Percentiles rank a stretch among this genome's conserved stretches.
Conservation (phyloP, 2,329 filamentous ascomycete species). For the Berkeleyomyces basicola region DNA sequence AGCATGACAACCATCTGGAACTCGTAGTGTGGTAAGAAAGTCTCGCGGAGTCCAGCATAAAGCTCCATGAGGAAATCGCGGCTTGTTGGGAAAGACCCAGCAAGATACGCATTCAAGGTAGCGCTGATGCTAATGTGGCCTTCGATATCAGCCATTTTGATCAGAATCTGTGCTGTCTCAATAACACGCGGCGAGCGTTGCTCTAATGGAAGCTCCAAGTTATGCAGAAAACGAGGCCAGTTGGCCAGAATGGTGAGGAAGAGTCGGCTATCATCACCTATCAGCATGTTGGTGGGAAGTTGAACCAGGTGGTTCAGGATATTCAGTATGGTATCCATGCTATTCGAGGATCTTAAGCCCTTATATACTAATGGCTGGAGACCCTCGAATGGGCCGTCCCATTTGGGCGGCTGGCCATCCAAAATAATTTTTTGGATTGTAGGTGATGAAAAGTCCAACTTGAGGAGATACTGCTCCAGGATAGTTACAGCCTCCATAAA, state of each 20-base stretch:
- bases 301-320: constrained; percentile 64
- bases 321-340: constrained; percentile 59
- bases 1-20: constrained; percentile 77
- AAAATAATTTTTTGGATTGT: constrained; percentile 50
- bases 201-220: constrained; percentile 49
- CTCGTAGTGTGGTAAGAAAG: constrained; percentile 69
- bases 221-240: constrained; percentile 66
- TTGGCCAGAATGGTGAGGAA: constrained; percentile 86
- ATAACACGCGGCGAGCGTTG: constrained; percentile 33
- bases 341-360: constrained; percentile 72
- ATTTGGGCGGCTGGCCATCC: constrained; percentile 66
- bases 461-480: constrained; percentile 71
- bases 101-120: constrained; percentile 54
- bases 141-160: constrained; percentile 56
- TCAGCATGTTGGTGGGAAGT: constrained; percentile 61
- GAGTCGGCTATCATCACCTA: constrained; percentile 67
- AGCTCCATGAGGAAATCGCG: constrained; percentile 64
- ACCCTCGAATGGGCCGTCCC: constrained; percentile 81
- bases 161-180: constrained; percentile 51
- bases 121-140: constrained; percentile 49
- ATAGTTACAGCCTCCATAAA: constrained; percentile 85
- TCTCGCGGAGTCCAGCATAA: constrained; percentile 54
- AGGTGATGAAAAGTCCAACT: constrained; percentile 60
- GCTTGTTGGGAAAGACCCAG: constrained; percentile 46
- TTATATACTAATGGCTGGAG: constrained; percentile 79